Evolutionary conservation across 768 basidiomycete genomes (phyloP), one percentile per base, ranked within the genome.

Genomic region (Podaxis sp.): DNA sequence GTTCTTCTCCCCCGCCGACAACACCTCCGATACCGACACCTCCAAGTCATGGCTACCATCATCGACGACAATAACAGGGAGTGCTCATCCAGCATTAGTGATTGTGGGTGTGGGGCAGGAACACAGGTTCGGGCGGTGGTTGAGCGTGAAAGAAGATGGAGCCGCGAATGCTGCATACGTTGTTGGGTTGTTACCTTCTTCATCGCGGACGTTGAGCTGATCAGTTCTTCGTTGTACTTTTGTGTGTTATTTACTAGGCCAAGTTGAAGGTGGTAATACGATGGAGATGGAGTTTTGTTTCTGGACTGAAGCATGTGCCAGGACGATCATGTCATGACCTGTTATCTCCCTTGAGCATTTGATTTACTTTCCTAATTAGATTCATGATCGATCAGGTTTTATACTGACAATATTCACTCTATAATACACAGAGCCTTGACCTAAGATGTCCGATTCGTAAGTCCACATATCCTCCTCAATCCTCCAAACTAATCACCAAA

Each of bases 41-140:
- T 68, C 69, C n/a, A 53, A 65, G 11, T 56, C 64, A 8, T 28
- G 66, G 56, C 50, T 57, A 33, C 51, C 66, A 24, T 48, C 66
- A 56, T 58, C 67, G 66, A 58, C 65, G 67, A 60, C 66, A 50
- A 12, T 66, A 50, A 56, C 72, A 1, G 67, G 58, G 5, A 61
- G 73, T 51, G 70, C 78, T 2, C 70, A 84, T 57, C 75, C 60
- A 8, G 38, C 46, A 13, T 33, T 96, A 59, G 72, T 99, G 38
- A 84, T 94, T 15, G 95, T 87, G 5, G 93, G 89, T 10, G 72
- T 94, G 17, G 92, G 91, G 2, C 91, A 95, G 71, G 97, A 99
- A 72, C 92, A 90, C 71, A 84, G 92, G 62, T 73, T 96, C 38
- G 96, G 97, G 2, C 81, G 97, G 65, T 99, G 97, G 96, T 74